Conservation (phyloP, 345 rosid genomes). For the Raphanus sativus region DNA sequence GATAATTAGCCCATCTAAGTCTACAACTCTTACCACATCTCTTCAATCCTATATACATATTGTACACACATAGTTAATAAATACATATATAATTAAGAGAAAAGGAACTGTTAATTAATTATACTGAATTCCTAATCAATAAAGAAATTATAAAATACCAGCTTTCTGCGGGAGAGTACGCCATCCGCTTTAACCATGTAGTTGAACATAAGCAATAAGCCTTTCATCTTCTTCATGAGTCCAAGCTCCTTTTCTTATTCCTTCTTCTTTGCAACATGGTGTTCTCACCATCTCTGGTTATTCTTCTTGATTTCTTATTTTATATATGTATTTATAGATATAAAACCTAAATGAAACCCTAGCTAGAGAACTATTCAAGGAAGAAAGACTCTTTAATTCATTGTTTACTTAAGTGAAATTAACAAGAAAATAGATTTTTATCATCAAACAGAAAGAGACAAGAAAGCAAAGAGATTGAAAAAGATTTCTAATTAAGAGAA, state of each 20-base stretch:
- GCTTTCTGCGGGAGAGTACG: conserved; percentile 48
- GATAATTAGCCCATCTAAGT: conserved; percentile 51
- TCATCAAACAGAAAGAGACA: neutral
- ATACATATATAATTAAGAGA: neutral
- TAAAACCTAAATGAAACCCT: neutral
- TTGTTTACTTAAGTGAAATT: neutral
- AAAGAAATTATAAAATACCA: conserved; percentile 8
- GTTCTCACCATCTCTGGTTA: conserved; percentile 40
- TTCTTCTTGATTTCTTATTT: conserved; percentile 8
- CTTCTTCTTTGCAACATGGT: conserved; percentile 39
- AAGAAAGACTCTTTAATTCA: neutral
- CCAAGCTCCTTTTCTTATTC: conserved; percentile 50
- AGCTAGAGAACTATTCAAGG: neutral
- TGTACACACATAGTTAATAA: neutral
- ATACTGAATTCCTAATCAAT: neutral
- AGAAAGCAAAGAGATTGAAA: neutral
- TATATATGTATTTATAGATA: neutral
- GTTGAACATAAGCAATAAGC: conserved; percentile 35
- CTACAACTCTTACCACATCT: conserved; percentile 56
- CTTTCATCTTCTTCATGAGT: conserved; percentile 45
- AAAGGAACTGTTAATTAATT: neutral
- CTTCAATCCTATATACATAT: conserved; percentile 35
- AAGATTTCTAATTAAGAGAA: conserved; percentile 14
- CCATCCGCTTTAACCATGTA: conserved; percentile 48
- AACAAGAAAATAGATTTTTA: neutral